phyloP scores from a whole-genome alignment of 208 protist species.

The Trypanosoma brucei region DNA sequence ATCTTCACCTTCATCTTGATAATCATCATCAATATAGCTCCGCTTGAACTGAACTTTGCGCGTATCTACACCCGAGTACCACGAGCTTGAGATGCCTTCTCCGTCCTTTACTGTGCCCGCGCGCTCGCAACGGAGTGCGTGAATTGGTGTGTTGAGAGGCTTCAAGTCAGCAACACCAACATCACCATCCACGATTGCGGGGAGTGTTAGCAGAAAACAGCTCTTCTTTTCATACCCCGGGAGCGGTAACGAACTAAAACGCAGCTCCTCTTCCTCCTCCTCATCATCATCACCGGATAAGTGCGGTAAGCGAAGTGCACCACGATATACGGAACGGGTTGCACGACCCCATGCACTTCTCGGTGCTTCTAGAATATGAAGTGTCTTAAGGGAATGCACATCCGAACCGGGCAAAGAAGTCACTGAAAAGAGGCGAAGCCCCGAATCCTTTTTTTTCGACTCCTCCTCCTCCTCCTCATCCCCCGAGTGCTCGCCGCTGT shows the following conservation, averaged over 20 bases:
- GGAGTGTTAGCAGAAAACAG: constrained; percentile 27
- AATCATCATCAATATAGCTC: constrained; percentile 27
- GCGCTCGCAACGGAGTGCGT: constrained; percentile 19
- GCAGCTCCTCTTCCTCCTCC: constrained; percentile 19
- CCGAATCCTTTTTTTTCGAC: background rate
- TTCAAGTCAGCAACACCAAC: background rate
- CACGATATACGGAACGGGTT: constrained; percentile 12
- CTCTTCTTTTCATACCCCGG: constrained; percentile 32
- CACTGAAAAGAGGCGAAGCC: constrained; percentile 17
- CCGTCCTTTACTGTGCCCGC: constrained; percentile 11
- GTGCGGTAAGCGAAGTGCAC: background rate
- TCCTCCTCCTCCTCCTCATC: background rate
- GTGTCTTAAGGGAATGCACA: background rate
- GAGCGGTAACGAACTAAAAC: constrained; percentile 27
- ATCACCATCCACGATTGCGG: background rate
- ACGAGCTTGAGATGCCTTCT: constrained; percentile 25
- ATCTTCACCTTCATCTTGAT: constrained; percentile 3
- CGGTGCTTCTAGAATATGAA: constrained; percentile 19
- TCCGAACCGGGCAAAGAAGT: constrained; percentile 9
- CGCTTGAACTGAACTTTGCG: constrained; percentile 18
- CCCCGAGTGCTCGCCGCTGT: background rate
- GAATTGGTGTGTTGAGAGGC: constrained; percentile 9
- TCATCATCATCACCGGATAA: background rate
- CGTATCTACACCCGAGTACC: constrained; percentile 24
- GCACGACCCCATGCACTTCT: constrained; percentile 19